Conservation (phyloP, 371 early-diverging fungal genomes). For the Mucor circinelloides region DNA sequence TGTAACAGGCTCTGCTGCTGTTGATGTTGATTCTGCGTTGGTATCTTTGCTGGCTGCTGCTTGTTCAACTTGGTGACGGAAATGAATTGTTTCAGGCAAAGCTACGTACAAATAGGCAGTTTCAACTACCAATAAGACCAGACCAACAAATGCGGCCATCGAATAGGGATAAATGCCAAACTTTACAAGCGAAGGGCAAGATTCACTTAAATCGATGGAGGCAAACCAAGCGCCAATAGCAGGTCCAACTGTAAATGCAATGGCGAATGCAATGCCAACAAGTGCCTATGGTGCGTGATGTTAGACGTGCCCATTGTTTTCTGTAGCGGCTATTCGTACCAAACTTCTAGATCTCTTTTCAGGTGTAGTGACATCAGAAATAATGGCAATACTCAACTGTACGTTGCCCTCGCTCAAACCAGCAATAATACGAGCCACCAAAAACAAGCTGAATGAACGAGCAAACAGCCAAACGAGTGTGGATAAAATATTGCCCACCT, state of each 20-base stretch:
- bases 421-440: conserved; percentile 87
- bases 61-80: conserved; percentile 7
- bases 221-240: conserved; percentile 92
- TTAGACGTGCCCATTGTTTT: neutral
- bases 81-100: conserved; percentile 81
- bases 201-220: conserved; percentile 62
- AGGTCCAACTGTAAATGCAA: conserved; percentile 96
- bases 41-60: neutral
- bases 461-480: conserved; percentile 90
- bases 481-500: conserved; percentile 88
- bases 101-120: conserved; percentile 69
- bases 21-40: neutral
- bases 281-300: conserved; percentile 63
- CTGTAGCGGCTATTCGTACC: conserved; percentile 32
- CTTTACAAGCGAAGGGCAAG: conserved; percentile 53
- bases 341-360: conserved; percentile 78
- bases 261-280: conserved; percentile 95
- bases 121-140: conserved; percentile 80
- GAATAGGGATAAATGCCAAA: conserved; percentile 79
- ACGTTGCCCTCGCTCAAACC: conserved; percentile 97
- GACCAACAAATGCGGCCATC: conserved; percentile 84
- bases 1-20: neutral
- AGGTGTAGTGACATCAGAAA: conserved; percentile 89
- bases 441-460: conserved; percentile 77
- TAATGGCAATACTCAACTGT: conserved; percentile 93